Evolutionary conservation across 2,329 filamentous ascomycete genomes (phyloP), one percentile per base, ranked within the genome.

Genomic region (Penicillium sp.): DNA sequence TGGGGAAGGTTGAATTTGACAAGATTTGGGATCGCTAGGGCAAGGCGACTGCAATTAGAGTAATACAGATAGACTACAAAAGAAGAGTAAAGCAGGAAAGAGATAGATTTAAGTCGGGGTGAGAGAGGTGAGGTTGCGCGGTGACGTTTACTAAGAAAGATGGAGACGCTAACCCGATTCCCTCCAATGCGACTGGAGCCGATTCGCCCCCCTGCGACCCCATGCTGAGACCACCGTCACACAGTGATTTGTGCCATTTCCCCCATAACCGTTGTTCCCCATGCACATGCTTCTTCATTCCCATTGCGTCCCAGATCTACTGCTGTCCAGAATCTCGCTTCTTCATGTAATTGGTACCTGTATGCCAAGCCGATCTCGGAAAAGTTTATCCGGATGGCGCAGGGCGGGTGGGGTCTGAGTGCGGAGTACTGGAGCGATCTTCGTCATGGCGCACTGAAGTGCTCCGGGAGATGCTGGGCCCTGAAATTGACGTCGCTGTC

Each of bases 111-210:
- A 58, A 62, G 52, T 62, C 50, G 59, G 37, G 48, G 55, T 53
- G 48, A 48, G 57, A 58, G 61, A 67, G 55, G 56, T 68, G 67
- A 73, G 65, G 67, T 72, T 68, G 69, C 66, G 65, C 62, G 59
- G 68, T 71, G 68, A 72, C 67, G 70, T 71, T 71, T 61, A 70
- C 66, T 70, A 68, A 68, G 62, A 60, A 49, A 58, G 56, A 55
- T 54, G 51, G 63, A 57, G 62, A 61, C 63, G 61, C 65, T 71
- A 67, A 66, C 58, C 57, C 55, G 52, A 62, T 69, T 53, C 62
- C 56, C 62, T 57, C 50, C 44, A 43, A 43, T 45, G 49, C 46
- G 48, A 49, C 44, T 48, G 54, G 56, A n/a, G 53, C 57, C 61
- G 61, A 62, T 64, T 61, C 63, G 62, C 57, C 54, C 45, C 55